These are phyloP conservation scores for Arxiozyma heterogenica DNA, from an alignment of 1,139 yeast species.

Conservation along the genomic window DNA sequence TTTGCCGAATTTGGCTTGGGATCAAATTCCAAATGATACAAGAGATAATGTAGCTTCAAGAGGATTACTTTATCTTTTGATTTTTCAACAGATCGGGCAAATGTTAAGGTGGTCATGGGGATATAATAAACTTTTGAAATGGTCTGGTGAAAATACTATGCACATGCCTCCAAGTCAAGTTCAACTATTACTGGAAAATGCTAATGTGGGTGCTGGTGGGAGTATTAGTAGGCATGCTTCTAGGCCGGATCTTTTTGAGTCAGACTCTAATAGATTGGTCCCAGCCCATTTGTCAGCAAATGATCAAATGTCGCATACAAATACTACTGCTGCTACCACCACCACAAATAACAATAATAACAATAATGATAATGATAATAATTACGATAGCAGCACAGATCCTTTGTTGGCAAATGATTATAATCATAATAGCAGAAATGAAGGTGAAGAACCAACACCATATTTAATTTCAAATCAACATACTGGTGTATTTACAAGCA, in stretches of 20 bases:
- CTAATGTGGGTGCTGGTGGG: slow-evolving; percentile 2
- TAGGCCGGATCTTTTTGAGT: neutral
- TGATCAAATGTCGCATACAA: neutral
- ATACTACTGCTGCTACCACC: too few species aligned
- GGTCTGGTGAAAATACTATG: slow-evolving; percentile 30
- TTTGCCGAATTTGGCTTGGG: slow-evolving; percentile 66
- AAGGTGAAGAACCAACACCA: neutral
- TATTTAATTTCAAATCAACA: neutral
- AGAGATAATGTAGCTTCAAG: slow-evolving; percentile 64
- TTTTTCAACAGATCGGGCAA: slow-evolving; percentile 73
- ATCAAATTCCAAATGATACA: slow-evolving; percentile 52
- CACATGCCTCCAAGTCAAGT: slow-evolving; percentile 26
- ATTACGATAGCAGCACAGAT: neutral
- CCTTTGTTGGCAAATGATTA: neutral
- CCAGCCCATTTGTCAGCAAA: neutral
- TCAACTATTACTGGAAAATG: slow-evolving; percentile 12
- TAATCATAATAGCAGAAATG: neutral
- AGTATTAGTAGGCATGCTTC: neutral
- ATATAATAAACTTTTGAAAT: slow-evolving; percentile 52
- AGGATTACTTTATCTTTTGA: slow-evolving; percentile 60
- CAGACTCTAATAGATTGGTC: neutral
- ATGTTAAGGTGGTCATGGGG: slow-evolving; percentile 81
- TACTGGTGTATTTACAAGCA: neutral
- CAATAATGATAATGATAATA: neutral
- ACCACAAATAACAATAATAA: neutral